Conservation (phyloP, 306 rosid species). For the Cucurbita maxima region DNA sequence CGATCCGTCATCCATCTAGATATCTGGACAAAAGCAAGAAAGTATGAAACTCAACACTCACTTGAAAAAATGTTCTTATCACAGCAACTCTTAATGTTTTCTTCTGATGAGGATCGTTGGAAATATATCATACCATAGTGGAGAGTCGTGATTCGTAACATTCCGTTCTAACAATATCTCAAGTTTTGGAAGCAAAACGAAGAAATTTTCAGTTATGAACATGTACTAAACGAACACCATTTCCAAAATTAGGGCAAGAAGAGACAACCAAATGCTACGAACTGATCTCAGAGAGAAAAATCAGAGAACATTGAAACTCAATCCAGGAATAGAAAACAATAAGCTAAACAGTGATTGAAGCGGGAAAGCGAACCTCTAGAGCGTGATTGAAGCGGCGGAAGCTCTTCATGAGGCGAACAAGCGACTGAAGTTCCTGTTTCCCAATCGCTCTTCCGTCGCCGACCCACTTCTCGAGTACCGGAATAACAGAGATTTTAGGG, state of each 20-base stretch:
- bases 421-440: constrained; percentile 8
- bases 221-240: not conserved
- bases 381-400: constrained; percentile 26
- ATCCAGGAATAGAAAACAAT: not conserved
- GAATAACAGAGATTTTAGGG: constrained; percentile 24
- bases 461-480: constrained; percentile 26
- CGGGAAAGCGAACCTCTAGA: constrained; percentile 12
- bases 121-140: too few relatives aligned
- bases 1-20: constrained; percentile 27
- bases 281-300: not conserved
- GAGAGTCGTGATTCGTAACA: too few relatives aligned
- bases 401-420: constrained; percentile 17
- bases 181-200: too few relatives aligned
- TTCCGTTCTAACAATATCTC: too few relatives aligned
- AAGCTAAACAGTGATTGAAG: not conserved
- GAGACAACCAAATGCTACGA: not conserved
- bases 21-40: constrained; percentile 9
- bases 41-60: not conserved
- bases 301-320: not conserved
- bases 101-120: too few relatives aligned
- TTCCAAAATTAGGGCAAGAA: not conserved
- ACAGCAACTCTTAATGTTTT: too few relatives aligned
- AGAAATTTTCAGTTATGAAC: not conserved
- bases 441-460: constrained; percentile 11
- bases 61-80: not conserved